Base-by-base conservation (phyloP, 495 filamentous ascomycete genomes). In the Aspergillus olivimuriae region DNA sequence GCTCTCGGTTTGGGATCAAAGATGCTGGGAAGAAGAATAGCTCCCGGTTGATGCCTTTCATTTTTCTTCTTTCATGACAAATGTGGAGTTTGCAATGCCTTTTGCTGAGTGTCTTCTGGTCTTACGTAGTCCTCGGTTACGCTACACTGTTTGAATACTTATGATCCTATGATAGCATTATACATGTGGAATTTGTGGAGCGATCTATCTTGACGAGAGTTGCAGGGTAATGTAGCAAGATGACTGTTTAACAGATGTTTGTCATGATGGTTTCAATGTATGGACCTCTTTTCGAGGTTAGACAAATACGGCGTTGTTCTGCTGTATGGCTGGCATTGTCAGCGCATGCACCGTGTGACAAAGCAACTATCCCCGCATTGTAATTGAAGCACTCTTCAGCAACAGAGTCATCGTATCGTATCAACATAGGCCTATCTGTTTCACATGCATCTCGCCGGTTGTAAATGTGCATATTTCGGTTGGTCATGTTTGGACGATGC, bases 151-250 rank as follows among this genome's bases (percentile, higher is more conserved):
- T 61, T 52, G 50, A 53, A 62, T 52, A 62, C 49, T 65, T 52
- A 67, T 66, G 65, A 65, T 51, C 48, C 56, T 60, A 65, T 65
- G 57, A 66, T 62, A 59, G 63, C 57, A 58, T 60, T 61, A 53
- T 50, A 58, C 39, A 51, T 43, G 31, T 46, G 31, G 30, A 39
- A 18, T 40, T 43, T 24, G 39, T 33, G 43, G 21, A 38, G 38
- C 35, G 22, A 15, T 11, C 10, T 14, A 30, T 15, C 30, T 22
- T 15, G 4, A 30, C 24, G 24, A 11, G 5, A 6, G 24, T 28
- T 28, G 6, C 24, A 28, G 11, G 24, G 24, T 28, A 28, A n/a
- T n/a, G n/a, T n/a, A n/a, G n/a, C n/a, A n/a, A n/a, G n/a, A n/a
- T n/a, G n/a, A n/a, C n/a, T n/a, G n/a, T n/a, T n/a, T n/a, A n/a